These are phyloP conservation scores for Cyclanthera cordifolia DNA, from an alignment of 306 rosid species.

Conservation along the genomic window DNA sequence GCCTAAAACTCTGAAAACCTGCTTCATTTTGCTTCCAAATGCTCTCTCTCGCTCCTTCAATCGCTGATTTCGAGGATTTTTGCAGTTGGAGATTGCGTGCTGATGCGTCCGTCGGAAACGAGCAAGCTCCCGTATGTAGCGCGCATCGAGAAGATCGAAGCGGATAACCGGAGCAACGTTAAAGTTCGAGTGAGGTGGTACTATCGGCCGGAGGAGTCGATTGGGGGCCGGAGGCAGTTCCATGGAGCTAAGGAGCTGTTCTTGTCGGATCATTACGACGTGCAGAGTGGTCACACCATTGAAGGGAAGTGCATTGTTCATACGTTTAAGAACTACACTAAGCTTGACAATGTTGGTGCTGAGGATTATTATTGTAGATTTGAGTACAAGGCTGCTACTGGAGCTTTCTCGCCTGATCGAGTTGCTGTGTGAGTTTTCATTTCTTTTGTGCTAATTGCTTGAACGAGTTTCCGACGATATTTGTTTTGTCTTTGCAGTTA, in stretches of 20 bases:
- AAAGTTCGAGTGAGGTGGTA: constrained; percentile 77
- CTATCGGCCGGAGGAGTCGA: constrained; percentile 79
- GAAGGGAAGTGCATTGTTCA: constrained; percentile 74
- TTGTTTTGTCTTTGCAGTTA: constrained; percentile 39
- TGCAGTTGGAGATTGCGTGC: constrained; percentile 53
- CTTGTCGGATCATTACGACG: constrained; percentile 64
- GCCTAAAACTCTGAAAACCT: not conserved
- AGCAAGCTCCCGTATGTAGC: constrained; percentile 74
- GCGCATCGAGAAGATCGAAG: constrained; percentile 66
- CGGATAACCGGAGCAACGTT: constrained; percentile 41
- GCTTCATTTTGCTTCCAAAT: not conserved
- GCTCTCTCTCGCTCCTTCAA: not conserved
- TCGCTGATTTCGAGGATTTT: constrained; percentile 13
- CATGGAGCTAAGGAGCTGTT: constrained; percentile 84
- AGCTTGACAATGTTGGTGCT: constrained; percentile 68
- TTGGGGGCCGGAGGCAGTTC: constrained; percentile 79
- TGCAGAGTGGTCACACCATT: constrained; percentile 76
- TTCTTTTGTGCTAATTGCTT: not conserved
- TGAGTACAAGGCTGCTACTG: constrained; percentile 85
- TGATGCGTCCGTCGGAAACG: constrained; percentile 76
- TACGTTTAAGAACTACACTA: constrained; percentile 68
- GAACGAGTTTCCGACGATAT: constrained; percentile 10
- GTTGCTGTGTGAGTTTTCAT: constrained; percentile 72
- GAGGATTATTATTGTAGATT: constrained; percentile 82
- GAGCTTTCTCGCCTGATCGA: constrained; percentile 73